Conservation (phyloP, 2,329 filamentous ascomycete genomes). For the Ophiocordyceps robertsii region DNA sequence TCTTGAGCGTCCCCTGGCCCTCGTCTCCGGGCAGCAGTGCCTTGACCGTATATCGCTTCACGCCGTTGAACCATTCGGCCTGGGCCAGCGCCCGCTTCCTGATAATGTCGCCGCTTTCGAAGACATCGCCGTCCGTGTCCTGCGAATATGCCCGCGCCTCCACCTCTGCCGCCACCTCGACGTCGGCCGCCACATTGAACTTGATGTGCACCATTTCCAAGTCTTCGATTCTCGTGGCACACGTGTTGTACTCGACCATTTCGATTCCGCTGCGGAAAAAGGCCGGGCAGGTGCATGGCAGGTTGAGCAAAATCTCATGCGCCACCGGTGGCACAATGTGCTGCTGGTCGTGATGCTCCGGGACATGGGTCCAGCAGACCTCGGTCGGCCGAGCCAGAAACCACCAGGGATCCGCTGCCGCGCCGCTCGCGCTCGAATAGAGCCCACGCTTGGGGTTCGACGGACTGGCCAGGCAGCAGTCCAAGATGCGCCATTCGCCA, state of each 20-base stretch:
- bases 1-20: constrained; percentile 72
- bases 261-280: constrained; percentile 76
- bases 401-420: constrained; percentile 76
- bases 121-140: constrained; percentile 81
- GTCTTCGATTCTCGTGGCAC: constrained; percentile 71
- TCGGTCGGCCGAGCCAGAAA: constrained; percentile 84
- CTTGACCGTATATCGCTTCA: constrained; percentile 89
- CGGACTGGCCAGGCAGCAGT: constrained; percentile 81
- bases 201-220: constrained; percentile 88
- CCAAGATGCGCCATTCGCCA: constrained; percentile 91
- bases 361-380: constrained; percentile 91
- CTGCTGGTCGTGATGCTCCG: constrained; percentile 75
- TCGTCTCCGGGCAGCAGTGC: constrained; percentile 85
- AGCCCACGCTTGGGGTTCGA: constrained; percentile 69
- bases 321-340: constrained; percentile 83
- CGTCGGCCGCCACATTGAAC: constrained; percentile 74
- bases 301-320: constrained; percentile 70
- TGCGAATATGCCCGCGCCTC: constrained; percentile 69
- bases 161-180: constrained; percentile 86
- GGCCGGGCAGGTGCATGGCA: constrained; percentile 74
- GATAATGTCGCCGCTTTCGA: constrained; percentile 79
- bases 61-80: constrained; percentile 76
- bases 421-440: constrained; percentile 61
- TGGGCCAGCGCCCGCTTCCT: constrained; percentile 82
- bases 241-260: constrained; percentile 84